These are phyloP conservation scores for Syncephalis plumigaleata DNA, from an alignment of 371 early-diverging fungal species.

Conservation along the genomic window DNA sequence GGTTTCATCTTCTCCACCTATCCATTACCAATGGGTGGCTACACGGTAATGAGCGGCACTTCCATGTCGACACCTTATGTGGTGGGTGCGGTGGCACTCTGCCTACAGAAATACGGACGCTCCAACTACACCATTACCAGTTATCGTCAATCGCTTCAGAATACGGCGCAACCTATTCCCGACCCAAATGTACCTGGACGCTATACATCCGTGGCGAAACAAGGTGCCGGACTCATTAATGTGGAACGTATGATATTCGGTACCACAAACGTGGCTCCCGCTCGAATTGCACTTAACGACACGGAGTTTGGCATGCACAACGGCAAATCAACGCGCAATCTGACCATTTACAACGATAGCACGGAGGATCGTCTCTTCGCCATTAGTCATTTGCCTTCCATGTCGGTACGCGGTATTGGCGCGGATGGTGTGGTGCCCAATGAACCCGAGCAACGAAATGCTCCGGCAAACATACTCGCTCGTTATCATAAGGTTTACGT, in stretches of 20 bases:
- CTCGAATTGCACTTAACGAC: slow-evolving; percentile 38
- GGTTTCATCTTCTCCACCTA: slow-evolving; percentile 13
- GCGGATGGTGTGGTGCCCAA: background rate
- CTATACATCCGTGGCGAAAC: background rate
- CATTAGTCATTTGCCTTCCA: background rate
- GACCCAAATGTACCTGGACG: background rate
- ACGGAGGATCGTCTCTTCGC: background rate
- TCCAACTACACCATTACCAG: slow-evolving; percentile 2
- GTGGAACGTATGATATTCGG: slow-evolving; percentile 30
- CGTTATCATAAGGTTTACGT: background rate
- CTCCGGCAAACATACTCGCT: background rate
- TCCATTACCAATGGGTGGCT: slow-evolving; percentile 7
- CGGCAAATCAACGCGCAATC: background rate
- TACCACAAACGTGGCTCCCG: slow-evolving; percentile 28
- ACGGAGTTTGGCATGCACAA: slow-evolving; percentile 6
- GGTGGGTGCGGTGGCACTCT: background rate
- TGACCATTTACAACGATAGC: background rate
- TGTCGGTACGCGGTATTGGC: background rate
- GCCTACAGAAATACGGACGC: background rate
- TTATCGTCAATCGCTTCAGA: slow-evolving; percentile 11
- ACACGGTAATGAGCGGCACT: slow-evolving; percentile 1
- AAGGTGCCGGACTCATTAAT: slow-evolving; percentile 37
- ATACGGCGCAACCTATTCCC: slow-evolving; percentile 7
- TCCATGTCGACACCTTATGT: background rate
- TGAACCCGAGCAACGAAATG: background rate